Evolutionary conservation across 1,139 yeast species (phyloP).

Genomic region (Lodderomyces parapsilosis): DNA sequence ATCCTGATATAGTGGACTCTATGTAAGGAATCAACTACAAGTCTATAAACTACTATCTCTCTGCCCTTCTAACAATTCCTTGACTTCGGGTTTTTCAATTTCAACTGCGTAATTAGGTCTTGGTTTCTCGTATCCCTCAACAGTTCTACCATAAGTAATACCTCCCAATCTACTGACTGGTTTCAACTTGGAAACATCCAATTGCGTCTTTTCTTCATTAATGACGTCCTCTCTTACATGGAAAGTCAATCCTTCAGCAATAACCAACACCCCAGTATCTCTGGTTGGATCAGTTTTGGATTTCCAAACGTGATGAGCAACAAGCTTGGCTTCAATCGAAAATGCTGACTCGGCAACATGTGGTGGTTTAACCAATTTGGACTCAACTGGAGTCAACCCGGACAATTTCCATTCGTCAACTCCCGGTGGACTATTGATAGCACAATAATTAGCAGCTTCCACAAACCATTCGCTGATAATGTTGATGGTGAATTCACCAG

Average conservation of each 20-base stretch:
- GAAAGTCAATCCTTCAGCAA: constrained; percentile 57
- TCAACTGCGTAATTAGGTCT: constrained; percentile 38
- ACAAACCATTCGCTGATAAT: constrained; percentile 63
- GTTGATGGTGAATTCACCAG: constrained; percentile 57
- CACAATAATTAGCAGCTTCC: constrained; percentile 60
- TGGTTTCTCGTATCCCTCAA: constrained; percentile 41
- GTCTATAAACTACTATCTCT: neutral
- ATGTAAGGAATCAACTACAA: neutral
- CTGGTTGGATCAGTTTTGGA: constrained; percentile 37
- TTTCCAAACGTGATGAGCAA: constrained; percentile 44
- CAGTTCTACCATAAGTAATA: constrained; percentile 44
- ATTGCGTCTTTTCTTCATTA: constrained; percentile 33
- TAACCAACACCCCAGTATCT: constrained; percentile 39
- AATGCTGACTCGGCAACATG: constrained; percentile 64
- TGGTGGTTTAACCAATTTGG: constrained; percentile 49
- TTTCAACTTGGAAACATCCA: constrained; percentile 50
- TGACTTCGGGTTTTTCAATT: constrained; percentile 6
- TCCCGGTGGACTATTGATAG: constrained; percentile 46
- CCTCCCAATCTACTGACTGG: constrained; percentile 63
- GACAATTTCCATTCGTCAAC: constrained; percentile 56
- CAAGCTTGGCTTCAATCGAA: constrained; percentile 54
- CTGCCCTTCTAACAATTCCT: constrained; percentile 4
- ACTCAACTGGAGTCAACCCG: constrained; percentile 51
- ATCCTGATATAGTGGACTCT: neutral
- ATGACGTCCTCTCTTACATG: constrained; percentile 57